These are phyloP conservation scores for Fusarium sp. DNA, from an alignment of 2,329 filamentous ascomycete species.

Conservation along the genomic window DNA sequence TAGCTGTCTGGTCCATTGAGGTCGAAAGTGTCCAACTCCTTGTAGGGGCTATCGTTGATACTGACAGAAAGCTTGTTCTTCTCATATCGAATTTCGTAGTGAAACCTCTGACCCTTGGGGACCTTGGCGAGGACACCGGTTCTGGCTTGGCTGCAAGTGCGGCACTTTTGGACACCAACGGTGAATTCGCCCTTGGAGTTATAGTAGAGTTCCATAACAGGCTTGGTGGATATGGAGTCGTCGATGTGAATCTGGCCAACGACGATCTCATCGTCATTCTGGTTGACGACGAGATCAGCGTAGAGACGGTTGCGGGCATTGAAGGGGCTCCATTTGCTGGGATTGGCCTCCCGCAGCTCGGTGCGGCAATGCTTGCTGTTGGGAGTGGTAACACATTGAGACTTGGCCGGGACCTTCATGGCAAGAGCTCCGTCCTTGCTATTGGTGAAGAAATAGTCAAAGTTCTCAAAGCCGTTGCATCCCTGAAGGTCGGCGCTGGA, in stretches of 20 bases:
- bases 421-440: slow-evolving; percentile 49
- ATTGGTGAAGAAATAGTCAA: slow-evolving; percentile 52
- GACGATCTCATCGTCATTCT: neutral
- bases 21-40: slow-evolving; percentile 44
- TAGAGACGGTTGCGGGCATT: neutral
- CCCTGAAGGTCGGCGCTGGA: slow-evolving; percentile 47
- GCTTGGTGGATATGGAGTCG: slow-evolving; percentile 52
- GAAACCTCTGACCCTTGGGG: slow-evolving; percentile 48
- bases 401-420: slow-evolving; percentile 52
- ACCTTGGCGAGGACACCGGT: slow-evolving; percentile 48
- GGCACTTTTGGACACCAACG: slow-evolving; percentile 53
- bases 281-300: neutral
- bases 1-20: slow-evolving; percentile 49
- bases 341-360: neutral
- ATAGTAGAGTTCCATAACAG: slow-evolving; percentile 55
- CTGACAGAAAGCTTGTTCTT: slow-evolving; percentile 46
- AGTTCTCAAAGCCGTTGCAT: slow-evolving; percentile 50
- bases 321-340: slow-evolving; percentile 43
- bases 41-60: slow-evolving; percentile 1
- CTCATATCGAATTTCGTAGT: slow-evolving; percentile 54
- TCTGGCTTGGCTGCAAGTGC: slow-evolving; percentile 46
- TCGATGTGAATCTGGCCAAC: slow-evolving; percentile 3
- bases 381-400: slow-evolving; percentile 53
- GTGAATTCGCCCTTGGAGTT: slow-evolving; percentile 48
- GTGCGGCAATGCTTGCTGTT: slow-evolving; percentile 53